Base-by-base conservation (phyloP, 2,329 filamentous ascomycete genomes). In the Blastomyces emzantsi region DNA sequence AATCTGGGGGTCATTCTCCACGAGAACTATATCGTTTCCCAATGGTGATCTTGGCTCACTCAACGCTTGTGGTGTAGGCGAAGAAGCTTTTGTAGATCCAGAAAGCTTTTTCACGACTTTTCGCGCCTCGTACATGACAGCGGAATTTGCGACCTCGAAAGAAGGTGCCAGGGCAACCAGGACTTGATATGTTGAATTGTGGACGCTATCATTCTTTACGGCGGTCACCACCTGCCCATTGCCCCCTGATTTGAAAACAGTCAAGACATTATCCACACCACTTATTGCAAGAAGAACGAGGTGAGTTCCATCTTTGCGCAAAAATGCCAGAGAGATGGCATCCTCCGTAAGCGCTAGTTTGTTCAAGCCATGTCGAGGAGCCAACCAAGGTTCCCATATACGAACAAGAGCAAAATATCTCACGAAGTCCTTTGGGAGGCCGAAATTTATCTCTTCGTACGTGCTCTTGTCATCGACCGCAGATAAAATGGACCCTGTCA, bases 91-190 rank as follows among this genome's bases (percentile, higher is more conserved):
- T 25, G 68, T 61, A n/a, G 60, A 43, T 39, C 69, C 58, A 7
- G 64, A 63, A 65, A 73, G 74, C 19, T 71, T 72, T 19, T 69
- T 70, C 9, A 89, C 79, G 2, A 90, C 70, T 65, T 84, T 86
- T 41, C 92, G 84, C n/a, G 92, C 90, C 70, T 96, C 88, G 68
- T 96, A 96, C 82, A 96, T 89, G 8, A 89, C 87, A 17, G 92
- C 88, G 45, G 89, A 88, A 70, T 91, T 86, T 1, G 90, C 88
- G 62, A 85, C 81, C 66, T 95, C 90, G 67, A 95, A 89, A 47
- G 84, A 80, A 56, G 87, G 81, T 0, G 90, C 88, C 1, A 88
- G 84, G 2, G 90, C 87, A 17, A 88, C 86, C 7, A 96, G 75
- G 13, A 95, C 78, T 17, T 81, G 83, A 6, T 86, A 84, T 6